Evolutionary conservation across 2,329 filamentous ascomycete genomes (phyloP).

Genomic region (Neophaeococcomyces aloes): DNA sequence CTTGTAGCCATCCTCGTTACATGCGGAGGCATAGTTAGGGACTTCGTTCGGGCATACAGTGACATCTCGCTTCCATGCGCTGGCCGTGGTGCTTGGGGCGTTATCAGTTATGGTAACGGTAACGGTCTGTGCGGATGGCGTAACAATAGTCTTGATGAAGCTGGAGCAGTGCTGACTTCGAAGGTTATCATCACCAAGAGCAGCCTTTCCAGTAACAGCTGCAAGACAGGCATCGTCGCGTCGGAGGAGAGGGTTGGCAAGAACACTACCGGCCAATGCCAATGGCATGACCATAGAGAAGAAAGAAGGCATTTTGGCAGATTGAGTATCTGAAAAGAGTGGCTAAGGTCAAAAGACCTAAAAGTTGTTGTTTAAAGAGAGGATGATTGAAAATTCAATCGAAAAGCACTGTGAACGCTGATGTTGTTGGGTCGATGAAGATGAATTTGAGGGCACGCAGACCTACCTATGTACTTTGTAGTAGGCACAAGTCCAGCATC

Average conservation of each 20-base stretch:
- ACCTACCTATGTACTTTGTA: too few relatives aligned
- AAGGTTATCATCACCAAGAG: slow-evolving; percentile 16
- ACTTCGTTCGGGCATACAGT: slow-evolving; percentile 21
- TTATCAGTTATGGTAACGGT: slow-evolving; percentile 6
- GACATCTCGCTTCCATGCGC: slow-evolving; percentile 17
- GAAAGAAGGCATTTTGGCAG: slow-evolving; percentile 16
- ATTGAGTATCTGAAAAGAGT: slow-evolving; percentile 16
- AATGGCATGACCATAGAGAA: slow-evolving; percentile 17
- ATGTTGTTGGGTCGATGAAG: background rate
- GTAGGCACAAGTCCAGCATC: too few relatives aligned
- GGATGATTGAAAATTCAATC: slow-evolving; percentile 23
- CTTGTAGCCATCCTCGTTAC: slow-evolving; percentile 16
- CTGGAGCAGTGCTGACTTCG: slow-evolving; percentile 19
- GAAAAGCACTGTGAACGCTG: slow-evolving; percentile 5
- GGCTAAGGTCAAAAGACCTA: slow-evolving; percentile 20
- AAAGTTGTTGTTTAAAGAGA: slow-evolving; percentile 17
- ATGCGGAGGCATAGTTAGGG: slow-evolving; percentile 21
- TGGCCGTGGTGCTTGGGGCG: background rate
- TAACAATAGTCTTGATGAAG: slow-evolving; percentile 16
- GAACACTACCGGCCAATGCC: slow-evolving; percentile 18
- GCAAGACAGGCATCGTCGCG: slow-evolving; percentile 17
- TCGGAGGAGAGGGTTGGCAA: slow-evolving; percentile 13
- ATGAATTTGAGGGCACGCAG: background rate
- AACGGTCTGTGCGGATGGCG: slow-evolving; percentile 5
- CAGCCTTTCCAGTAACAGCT: slow-evolving; percentile 19